Evolutionary conservation across 164 flowering plant species (phyloP).

Genomic region (Liquidambar formosana): DNA sequence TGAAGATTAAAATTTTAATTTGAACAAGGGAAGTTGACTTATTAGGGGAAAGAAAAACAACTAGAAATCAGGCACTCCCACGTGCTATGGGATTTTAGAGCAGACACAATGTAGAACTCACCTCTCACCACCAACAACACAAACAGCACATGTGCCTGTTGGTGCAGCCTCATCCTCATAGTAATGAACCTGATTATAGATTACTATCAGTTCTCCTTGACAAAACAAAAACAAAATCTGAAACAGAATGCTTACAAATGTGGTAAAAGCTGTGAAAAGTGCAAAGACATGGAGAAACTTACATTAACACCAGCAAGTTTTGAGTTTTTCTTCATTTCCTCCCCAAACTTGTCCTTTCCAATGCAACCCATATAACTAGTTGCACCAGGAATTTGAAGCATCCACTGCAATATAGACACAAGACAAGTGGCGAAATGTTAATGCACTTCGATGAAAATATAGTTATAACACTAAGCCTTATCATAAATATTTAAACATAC

Average conservation of each 20-base stretch:
- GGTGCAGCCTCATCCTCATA: constrained; percentile 83
- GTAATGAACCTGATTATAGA: constrained; percentile 67
- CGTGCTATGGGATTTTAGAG: not conserved
- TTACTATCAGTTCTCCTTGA: not conserved
- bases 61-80: not conserved
- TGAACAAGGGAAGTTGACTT: too few relatives aligned
- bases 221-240: not conserved
- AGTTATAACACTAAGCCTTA: not conserved
- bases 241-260: not conserved
- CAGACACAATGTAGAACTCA: constrained; percentile 26
- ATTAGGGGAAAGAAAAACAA: not conserved
- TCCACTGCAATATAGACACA: constrained; percentile 64
- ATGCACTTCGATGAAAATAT: not conserved
- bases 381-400: constrained; percentile 95
- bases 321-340: constrained; percentile 84
- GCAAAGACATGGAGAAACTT: constrained; percentile 16
- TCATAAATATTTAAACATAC: constrained; percentile 30
- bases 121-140: constrained; percentile 98
- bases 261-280: not conserved
- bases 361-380: constrained; percentile 91
- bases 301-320: constrained; percentile 85
- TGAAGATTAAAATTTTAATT: too few relatives aligned
- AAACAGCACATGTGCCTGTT: constrained; percentile 95
- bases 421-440: not conserved
- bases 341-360: constrained; percentile 97